Evolutionary conservation across 73 alveolate genomes (phyloP).

Genomic region (Paramecium octaurelia): DNA sequence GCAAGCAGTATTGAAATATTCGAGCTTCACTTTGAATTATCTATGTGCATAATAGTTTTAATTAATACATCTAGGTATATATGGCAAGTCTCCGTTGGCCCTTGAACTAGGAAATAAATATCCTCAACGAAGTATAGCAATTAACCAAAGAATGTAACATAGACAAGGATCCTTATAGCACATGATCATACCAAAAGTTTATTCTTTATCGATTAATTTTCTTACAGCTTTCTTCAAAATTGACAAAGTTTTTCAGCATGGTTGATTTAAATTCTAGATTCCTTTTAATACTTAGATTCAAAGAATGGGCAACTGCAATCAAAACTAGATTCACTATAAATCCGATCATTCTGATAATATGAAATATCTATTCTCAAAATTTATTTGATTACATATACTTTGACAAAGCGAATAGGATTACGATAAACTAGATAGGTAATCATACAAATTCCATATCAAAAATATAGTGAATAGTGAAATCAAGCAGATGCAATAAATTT

Average conservation of each 20-base stretch:
- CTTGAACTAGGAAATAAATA: neutral
- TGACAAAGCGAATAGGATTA: neutral
- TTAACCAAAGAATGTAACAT: slow-evolving; percentile 2
- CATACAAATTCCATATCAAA: neutral
- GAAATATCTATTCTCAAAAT: slow-evolving; percentile 19
- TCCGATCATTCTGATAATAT: slow-evolving; percentile 24
- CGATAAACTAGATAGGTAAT: neutral
- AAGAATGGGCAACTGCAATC: neutral
- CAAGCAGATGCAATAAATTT: neutral
- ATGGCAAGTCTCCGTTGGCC: neutral
- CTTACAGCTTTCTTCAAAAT: neutral
- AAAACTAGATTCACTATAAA: neutral
- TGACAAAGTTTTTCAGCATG: neutral
- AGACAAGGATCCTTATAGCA: slow-evolving; percentile 13
- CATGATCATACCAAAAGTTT: neutral
- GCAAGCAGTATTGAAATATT: neutral
- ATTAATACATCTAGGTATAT: neutral
- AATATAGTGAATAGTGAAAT: neutral
- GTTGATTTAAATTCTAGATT: neutral
- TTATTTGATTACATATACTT: neutral
- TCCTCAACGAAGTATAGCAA: slow-evolving; percentile 1
- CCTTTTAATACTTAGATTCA: neutral
- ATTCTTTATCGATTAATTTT: neutral
- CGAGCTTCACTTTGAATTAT: neutral
- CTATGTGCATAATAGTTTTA: neutral